Evolutionary conservation across 106 monocot genomes (phyloP).

Genomic region (Dioscorea dumetorum): DNA sequence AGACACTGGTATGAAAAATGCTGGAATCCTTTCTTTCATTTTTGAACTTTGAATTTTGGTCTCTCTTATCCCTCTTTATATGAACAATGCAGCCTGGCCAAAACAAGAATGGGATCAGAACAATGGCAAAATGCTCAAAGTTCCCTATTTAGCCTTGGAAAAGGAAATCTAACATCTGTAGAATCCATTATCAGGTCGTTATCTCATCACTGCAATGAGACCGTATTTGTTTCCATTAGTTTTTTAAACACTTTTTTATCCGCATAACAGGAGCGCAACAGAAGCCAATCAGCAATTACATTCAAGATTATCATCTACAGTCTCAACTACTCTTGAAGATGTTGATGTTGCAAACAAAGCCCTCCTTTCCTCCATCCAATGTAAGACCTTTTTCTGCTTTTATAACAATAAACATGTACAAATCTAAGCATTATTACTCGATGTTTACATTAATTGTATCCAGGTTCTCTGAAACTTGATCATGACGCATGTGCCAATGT

Average conservation of each 20-base stretch:
- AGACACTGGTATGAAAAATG: conserved; percentile 46
- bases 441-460: too few relatives aligned
- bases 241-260: too few relatives aligned
- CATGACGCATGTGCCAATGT: conserved; percentile 66
- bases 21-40: too few relatives aligned
- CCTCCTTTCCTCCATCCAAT: conserved; percentile 60
- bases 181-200: conserved; percentile 53
- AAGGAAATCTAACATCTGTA: conserved; percentile 34
- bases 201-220: too few relatives aligned
- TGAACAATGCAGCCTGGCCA: too few relatives aligned
- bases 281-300: conserved; percentile 60
- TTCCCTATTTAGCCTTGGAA: conserved; percentile 35
- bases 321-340: conserved; percentile 49
- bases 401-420: neutral
- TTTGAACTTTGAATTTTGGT: too few relatives aligned
- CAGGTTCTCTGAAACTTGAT: conserved; percentile 83
- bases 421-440: too few relatives aligned
- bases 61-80: too few relatives aligned
- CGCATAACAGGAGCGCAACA: conserved; percentile 35
- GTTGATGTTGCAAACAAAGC: conserved; percentile 47
- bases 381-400: conserved; percentile 32
- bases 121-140: conserved; percentile 66
- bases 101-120: conserved; percentile 25
- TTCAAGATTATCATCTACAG: conserved; percentile 54
- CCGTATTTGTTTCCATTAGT: too few relatives aligned